phyloP scores from a whole-genome alignment of 148 eudicot genomes.

The Suaeda aralocaspica region DNA sequence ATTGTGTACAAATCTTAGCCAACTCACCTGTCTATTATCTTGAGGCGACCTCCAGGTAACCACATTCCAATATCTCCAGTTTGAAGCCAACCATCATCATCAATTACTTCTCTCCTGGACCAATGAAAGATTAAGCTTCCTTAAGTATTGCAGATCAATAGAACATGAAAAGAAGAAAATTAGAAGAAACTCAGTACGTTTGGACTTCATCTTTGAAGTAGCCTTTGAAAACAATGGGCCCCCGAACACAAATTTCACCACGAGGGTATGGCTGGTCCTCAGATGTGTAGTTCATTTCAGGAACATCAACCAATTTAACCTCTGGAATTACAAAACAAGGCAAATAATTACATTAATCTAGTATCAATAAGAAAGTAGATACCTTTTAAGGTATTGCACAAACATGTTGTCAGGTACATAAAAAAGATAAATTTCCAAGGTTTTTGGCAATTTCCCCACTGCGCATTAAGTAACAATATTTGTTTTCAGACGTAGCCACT shows the following conservation, averaged over 20 bases:
- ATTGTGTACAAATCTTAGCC: neutral
- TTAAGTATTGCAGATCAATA: neutral
- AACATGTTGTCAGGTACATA: neutral
- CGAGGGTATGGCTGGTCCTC: conserved; percentile 95
- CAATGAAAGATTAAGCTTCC: conserved; percentile 18
- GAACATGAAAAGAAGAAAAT: neutral
- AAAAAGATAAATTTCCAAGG: neutral
- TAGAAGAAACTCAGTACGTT: conserved; percentile 41
- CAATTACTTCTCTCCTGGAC: conserved; percentile 84
- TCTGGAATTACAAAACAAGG: conserved; percentile 43
- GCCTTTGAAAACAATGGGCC: conserved; percentile 79
- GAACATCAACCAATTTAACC: conserved; percentile 92
- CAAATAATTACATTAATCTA: neutral
- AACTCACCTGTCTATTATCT: conserved; percentile 83
- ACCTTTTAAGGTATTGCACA: neutral
- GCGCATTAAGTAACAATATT: neutral
- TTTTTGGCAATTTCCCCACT: conserved; percentile 1
- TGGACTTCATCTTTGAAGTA: conserved; percentile 91
- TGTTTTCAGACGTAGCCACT: neutral
- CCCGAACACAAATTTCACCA: conserved; percentile 95
- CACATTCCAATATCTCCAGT: conserved; percentile 95
- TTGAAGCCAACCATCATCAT: conserved; percentile 89
- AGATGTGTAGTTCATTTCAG: conserved; percentile 91
- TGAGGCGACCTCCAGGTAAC: conserved; percentile 94
- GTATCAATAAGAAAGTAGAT: neutral